phyloP scores from a whole-genome alignment of 176 grass and related monocot species.

The Musa beccarii region DNA sequence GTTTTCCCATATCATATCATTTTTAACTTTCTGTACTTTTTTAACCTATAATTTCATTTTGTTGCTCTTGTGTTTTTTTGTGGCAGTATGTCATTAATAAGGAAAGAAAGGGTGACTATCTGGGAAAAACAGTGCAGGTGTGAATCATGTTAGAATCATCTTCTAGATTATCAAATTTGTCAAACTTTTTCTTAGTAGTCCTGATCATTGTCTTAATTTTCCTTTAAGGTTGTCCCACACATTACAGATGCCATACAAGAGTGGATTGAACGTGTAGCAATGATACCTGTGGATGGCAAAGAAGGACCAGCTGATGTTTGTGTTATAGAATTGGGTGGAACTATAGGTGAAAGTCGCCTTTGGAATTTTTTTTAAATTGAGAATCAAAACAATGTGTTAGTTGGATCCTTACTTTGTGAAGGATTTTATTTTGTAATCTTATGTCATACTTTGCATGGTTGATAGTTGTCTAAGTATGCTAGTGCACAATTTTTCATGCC shows the following conservation, averaged over 20 bases:
- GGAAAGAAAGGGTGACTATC: constrained; percentile 94
- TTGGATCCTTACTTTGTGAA: neutral
- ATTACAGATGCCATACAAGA: constrained; percentile 84
- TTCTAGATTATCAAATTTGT: neutral
- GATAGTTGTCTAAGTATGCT: too few relatives aligned
- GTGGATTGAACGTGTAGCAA: constrained; percentile 54
- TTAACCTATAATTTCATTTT: constrained; percentile 23
- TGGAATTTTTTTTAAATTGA: neutral
- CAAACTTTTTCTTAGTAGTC: constrained; percentile 14
- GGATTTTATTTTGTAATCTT: neutral
- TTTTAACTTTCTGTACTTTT: neutral
- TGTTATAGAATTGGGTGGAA: constrained; percentile 61
- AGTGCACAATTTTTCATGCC: too few relatives aligned
- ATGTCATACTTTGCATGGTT: too few relatives aligned
- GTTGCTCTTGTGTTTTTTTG: constrained; percentile 14
- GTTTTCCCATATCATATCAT: neutral
- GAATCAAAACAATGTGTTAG: neutral
- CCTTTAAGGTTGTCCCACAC: constrained; percentile 57
- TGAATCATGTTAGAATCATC: neutral
- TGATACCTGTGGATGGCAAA: constrained; percentile 65
- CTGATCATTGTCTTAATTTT: constrained; percentile 20
- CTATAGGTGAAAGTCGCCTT: constrained; percentile 40
- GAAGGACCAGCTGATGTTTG: constrained; percentile 66
- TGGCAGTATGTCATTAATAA: constrained; percentile 79
- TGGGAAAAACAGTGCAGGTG: constrained; percentile 96